A percentile compares a stretch with the other conserved stretches of the same genome.
These are phyloP conservation scores for Kitagawia praeruptora DNA, from an alignment of 129 eudicot genomes.

Conservation along the genomic window DNA sequence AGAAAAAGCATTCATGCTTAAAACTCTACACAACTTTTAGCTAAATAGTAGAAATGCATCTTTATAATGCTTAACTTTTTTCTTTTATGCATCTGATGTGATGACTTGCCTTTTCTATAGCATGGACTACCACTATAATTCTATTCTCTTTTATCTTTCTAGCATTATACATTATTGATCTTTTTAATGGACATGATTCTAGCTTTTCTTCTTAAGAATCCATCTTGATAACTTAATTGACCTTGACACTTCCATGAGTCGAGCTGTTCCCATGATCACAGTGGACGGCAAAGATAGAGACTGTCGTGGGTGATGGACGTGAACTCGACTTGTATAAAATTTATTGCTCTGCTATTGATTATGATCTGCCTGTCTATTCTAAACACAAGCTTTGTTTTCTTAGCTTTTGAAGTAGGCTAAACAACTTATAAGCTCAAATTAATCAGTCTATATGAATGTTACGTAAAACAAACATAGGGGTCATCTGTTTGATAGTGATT, in stretches of 20 bases:
- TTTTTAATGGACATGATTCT: neutral
- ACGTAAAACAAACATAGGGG: too few relatives aligned
- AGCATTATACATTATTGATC: constrained; percentile 1
- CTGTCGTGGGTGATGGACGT: neutral
- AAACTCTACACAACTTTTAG: too few relatives aligned
- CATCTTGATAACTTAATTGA: constrained; percentile 1
- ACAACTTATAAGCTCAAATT: neutral
- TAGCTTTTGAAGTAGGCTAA: neutral
- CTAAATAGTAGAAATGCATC: too few relatives aligned
- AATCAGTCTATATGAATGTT: too few relatives aligned
- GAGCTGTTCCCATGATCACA: neutral
- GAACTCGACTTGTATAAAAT: neutral
- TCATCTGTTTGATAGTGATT: too few relatives aligned
- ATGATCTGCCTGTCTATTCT: neutral
- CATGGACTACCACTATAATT: constrained; percentile 7
- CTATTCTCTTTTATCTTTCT: constrained; percentile 3
- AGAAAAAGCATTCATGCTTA: too few relatives aligned
- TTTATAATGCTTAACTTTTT: neutral
- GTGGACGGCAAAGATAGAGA: neutral
- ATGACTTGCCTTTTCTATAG: neutral
- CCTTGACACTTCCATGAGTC: neutral
- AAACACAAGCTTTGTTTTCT: neutral
- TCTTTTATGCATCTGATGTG: neutral
- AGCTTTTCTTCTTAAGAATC: neutral
- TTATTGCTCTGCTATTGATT: neutral